These are phyloP conservation scores for Phoma sp. DNA, from an alignment of 2,329 filamentous ascomycete species.

Conservation along the genomic window DNA sequence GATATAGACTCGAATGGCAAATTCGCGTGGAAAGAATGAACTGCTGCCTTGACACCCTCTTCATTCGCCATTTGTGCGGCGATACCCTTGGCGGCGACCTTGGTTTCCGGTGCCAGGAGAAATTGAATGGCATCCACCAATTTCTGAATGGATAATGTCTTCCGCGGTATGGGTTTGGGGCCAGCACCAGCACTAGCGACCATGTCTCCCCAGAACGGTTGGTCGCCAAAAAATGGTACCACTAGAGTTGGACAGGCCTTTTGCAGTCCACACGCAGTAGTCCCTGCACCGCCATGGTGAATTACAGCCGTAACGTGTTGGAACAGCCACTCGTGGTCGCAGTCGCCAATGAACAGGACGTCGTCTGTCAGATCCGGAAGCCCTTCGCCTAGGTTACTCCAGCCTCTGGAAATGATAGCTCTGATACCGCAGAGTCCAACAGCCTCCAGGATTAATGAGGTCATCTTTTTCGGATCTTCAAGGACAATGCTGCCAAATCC, in stretches of 20 bases:
- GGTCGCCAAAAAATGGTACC: constrained; percentile 70
- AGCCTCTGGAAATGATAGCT: constrained; percentile 62
- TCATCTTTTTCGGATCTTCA: constrained; percentile 55
- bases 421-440: constrained; percentile 46
- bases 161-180: constrained; percentile 33
- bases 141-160: constrained; percentile 25
- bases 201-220: constrained; percentile 38
- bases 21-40: constrained; percentile 34
- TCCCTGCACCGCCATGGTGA: constrained; percentile 87
- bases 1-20: constrained; percentile 32
- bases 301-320: constrained; percentile 77
- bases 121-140: constrained; percentile 32
- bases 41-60: constrained; percentile 31
- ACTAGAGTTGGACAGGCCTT: constrained; percentile 78
- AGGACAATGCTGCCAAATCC: constrained; percentile 65
- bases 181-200: constrained; percentile 39
- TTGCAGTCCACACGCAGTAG: constrained; percentile 79
- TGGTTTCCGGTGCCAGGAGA: constrained; percentile 26
- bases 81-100: constrained; percentile 25
- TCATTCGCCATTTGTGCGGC: constrained; percentile 31
- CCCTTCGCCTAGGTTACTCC: constrained; percentile 47
- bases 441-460: constrained; percentile 54
- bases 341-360: constrained; percentile 67
- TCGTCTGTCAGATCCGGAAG: constrained; percentile 25
- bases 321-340: constrained; percentile 87